Conservation (phyloP, 805 yeast genomes). For the Lachancea sp. region DNA sequence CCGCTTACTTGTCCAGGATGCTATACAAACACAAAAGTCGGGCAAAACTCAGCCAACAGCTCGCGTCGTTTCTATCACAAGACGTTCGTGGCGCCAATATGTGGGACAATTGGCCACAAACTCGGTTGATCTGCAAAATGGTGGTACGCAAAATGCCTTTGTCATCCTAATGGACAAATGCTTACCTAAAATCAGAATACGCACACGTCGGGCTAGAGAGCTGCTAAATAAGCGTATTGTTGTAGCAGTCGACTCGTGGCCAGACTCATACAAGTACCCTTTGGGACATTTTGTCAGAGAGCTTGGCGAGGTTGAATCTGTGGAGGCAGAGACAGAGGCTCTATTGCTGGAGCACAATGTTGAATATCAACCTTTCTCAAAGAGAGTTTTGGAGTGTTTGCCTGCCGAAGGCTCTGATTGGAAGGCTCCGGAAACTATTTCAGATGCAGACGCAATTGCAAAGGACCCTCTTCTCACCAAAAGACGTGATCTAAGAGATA, state of each 20-base stretch:
- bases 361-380: constrained; percentile 92
- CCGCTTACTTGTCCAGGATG: constrained; percentile 67
- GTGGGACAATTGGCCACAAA: constrained; percentile 88
- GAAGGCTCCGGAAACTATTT: constrained; percentile 69
- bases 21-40: constrained; percentile 50
- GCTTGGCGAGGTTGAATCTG: constrained; percentile 84
- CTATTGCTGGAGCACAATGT: constrained; percentile 90
- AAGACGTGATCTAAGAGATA: constrained; percentile 81
- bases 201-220: constrained; percentile 79
- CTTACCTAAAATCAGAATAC: constrained; percentile 78
- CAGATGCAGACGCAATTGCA: constrained; percentile 47
- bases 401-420: constrained; percentile 92
- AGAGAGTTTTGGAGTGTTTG: constrained; percentile 82
- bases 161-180: constrained; percentile 85
- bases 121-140: constrained; percentile 53
- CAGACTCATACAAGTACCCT: constrained; percentile 73
- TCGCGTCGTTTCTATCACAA: constrained; percentile 75
- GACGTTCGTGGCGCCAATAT: constrained; percentile 92
- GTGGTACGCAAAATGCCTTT: constrained; percentile 71
- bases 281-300: constrained; percentile 91
- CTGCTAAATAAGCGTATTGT: constrained; percentile 87
- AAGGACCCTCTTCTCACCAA: constrained; percentile 43
- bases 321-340: constrained; percentile 95
- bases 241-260: constrained; percentile 91
- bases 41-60: constrained; percentile 83